These are phyloP conservation scores for Pythium insidiosum DNA, from an alignment of 352 stramenopile genomes.

Conservation along the genomic window DNA sequence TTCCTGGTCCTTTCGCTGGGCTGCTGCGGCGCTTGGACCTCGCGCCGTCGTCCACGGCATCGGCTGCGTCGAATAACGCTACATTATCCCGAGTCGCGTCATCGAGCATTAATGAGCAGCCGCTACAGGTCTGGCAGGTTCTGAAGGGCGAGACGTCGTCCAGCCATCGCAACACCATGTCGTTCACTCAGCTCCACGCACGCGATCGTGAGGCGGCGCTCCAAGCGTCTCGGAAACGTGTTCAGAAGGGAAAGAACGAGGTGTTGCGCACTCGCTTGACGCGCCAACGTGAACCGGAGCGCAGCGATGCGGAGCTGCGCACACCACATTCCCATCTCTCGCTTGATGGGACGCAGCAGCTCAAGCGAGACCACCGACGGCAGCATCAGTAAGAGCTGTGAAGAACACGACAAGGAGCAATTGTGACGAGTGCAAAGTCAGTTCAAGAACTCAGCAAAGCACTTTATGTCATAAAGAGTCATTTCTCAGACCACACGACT, in stretches of 20 bases:
- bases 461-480: no score
- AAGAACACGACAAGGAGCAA: no score
- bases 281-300: slow-evolving; percentile 18
- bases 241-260: slow-evolving; percentile 27
- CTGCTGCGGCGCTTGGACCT: slow-evolving; percentile 26
- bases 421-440: no score
- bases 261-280: slow-evolving; percentile 23
- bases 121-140: slow-evolving; percentile 25
- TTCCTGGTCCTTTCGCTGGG: slow-evolving; percentile 30
- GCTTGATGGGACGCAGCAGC: slow-evolving; percentile 11
- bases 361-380: slow-evolving; percentile 19
- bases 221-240: slow-evolving; percentile 12
- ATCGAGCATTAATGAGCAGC: neutral
- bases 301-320: slow-evolving; percentile 14
- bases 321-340: slow-evolving; percentile 12
- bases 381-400: no score
- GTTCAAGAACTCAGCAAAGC: no score
- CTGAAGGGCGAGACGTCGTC: slow-evolving; percentile 19
- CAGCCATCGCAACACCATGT: slow-evolving; percentile 7
- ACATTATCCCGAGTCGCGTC: neutral
- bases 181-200: slow-evolving; percentile 10
- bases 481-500: no score
- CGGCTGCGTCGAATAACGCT: neutral
- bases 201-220: slow-evolving; percentile 1
- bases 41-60: slow-evolving; percentile 2